A percentile compares a stretch with the other conserved stretches of the same genome.
phyloP scores from a whole-genome alignment of 106 monocot genomes.

The Dioscorea zingiberensis region DNA sequence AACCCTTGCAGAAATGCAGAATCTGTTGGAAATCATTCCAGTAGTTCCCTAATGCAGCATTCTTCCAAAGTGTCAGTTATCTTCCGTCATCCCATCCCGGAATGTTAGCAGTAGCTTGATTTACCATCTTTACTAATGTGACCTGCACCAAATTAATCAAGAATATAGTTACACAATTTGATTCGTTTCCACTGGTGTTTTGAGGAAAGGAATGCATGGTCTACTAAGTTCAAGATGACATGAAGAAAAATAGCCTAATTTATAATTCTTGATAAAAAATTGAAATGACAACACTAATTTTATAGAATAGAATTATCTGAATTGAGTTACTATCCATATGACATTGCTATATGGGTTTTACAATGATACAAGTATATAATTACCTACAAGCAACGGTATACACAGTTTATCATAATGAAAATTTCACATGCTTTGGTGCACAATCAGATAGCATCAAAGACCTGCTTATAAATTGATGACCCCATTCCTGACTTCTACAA shows the following conservation, averaged over 20 bases:
- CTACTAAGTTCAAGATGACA: background rate
- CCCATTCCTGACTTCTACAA: too few relatives aligned
- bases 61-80: background rate
- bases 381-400: too few relatives aligned
- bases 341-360: too few relatives aligned
- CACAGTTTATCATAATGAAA: too few relatives aligned
- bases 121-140: constrained; percentile 4
- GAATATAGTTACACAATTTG: background rate
- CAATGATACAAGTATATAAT: too few relatives aligned
- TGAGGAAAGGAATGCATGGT: background rate
- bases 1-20: background rate
- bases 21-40: background rate
- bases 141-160: constrained; percentile 3
- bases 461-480: too few relatives aligned
- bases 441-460: too few relatives aligned
- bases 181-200: background rate
- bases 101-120: constrained; percentile 4
- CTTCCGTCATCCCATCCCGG: constrained; percentile 5
- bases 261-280: background rate
- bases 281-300: background rate
- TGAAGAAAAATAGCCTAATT: too few relatives aligned
- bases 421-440: too few relatives aligned
- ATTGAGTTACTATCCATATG: background rate
- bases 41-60: background rate
- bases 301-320: background rate